Conservation (phyloP, 768 basidiomycete species). For the Suillus clintonianus region DNA sequence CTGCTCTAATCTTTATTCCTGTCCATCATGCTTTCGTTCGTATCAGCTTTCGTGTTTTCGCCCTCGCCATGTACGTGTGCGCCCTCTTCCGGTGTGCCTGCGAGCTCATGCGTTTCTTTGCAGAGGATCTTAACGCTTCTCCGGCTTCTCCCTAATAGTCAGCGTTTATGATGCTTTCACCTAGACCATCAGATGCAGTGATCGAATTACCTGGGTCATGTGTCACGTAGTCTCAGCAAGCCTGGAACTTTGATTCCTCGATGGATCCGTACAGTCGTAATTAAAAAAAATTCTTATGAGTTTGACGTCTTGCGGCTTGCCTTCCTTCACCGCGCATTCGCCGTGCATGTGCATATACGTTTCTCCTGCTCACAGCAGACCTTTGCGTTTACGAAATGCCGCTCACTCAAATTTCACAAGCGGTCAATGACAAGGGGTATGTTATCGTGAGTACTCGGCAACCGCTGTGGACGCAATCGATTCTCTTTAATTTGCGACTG, state of each 20-base stretch:
- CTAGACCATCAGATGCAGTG: neutral
- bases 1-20: constrained; percentile 1
- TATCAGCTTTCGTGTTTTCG: neutral
- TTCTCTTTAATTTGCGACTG: neutral
- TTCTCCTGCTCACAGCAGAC: neutral
- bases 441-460: neutral
- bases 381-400: neutral
- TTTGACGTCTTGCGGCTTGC: neutral
- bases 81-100: neutral
- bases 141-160: neutral
- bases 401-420: neutral
- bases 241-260: neutral
- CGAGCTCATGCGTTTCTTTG: neutral
- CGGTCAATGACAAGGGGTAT: no score
- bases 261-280: neutral
- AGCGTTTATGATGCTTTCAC: neutral
- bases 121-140: neutral
- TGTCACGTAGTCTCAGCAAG: neutral
- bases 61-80: neutral
- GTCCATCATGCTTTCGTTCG: neutral
- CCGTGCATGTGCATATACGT: neutral
- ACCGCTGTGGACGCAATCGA: no score
- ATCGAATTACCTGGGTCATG: neutral
- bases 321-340: neutral
- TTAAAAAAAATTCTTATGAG: neutral